A percentile compares a stretch with the other conserved stretches of the same genome.
Evolutionary conservation across 139 green algal genomes (phyloP).

Genomic region (Tetradesmus obliquus): DNA sequence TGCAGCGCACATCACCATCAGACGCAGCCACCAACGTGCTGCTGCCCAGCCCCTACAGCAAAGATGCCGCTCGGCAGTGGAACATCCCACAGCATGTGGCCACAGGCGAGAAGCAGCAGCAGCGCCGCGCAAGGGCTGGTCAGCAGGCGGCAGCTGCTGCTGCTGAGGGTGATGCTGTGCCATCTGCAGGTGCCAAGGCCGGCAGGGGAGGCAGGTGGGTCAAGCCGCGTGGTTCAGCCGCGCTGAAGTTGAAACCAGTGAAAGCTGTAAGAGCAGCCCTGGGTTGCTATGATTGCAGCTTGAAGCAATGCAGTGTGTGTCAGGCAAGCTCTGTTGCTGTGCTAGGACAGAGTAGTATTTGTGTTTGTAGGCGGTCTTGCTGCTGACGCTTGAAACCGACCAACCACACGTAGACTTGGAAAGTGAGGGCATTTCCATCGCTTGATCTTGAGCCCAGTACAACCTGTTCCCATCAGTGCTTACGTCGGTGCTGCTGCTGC

Average conservation of each 20-base stretch:
- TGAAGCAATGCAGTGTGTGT: too few relatives aligned
- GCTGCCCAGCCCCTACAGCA: conserved; percentile 35
- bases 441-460: too few relatives aligned
- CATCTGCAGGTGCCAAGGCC: background rate
- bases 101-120: conserved; percentile 32
- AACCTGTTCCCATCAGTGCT: background rate
- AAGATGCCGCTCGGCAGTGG: conserved; percentile 9
- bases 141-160: background rate
- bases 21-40: conserved; percentile 3
- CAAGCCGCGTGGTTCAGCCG: too few relatives aligned
- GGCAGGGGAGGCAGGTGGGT: background rate
- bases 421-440: too few relatives aligned
- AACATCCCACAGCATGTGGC: conserved; percentile 39
- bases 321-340: too few relatives aligned
- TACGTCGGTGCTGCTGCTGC: background rate
- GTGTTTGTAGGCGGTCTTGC: too few relatives aligned
- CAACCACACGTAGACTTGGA: too few relatives aligned
- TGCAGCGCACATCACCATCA: background rate
- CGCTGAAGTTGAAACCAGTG: too few relatives aligned
- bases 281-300: too few relatives aligned
- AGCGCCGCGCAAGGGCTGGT: background rate
- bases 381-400: too few relatives aligned
- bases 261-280: too few relatives aligned
- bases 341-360: too few relatives aligned
- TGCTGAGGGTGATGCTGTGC: background rate